Evolutionary conservation across 2,329 filamentous ascomycete species (phyloP), one percentile per base, ranked within the genome.

Genomic region (Ophiostoma australiae): DNA sequence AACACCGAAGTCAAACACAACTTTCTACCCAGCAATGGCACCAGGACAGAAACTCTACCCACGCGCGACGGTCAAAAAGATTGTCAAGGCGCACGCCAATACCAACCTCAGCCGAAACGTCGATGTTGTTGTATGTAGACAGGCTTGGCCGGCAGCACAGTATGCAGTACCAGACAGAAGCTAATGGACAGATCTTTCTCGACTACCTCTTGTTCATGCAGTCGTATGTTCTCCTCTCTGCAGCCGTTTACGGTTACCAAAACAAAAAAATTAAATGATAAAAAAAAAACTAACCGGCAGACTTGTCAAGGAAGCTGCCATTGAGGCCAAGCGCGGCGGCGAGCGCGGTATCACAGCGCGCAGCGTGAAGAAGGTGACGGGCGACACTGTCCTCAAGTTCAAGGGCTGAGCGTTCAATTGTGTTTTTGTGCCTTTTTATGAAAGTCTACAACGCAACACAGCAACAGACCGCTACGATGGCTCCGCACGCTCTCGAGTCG

Each of bases 71-170:
- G 84, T 97, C 76, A 95, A 93, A 80, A 94, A 93, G 80, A 94
- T 96, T 72, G 85, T 96, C 77, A 97, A 97, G 81, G 93, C 92
- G 23, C 93, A 97, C 79, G 91, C 92, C 10, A 90, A 91, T 74
- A 89, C 90, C 78, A 90, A 86, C 74, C 80, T 97, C 74, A 92
- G 90, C 82, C 95, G 93, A 80, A 94, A 95, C 80, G 91, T 89
- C 39, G 94, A 97, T 80, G 89, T 96, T 72, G 84, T 94, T 81
- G 92, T 96, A 81, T 72, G 86, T 76, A 3, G 37, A 66, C 17
- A n/a, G 5, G 1, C 20, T 11, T 2, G 6, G 17, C 5, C 20
- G 17, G 52, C 48, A n/a, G 48, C 17, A 6, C 15, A 31, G 27
- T 31, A 31, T 31, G 27, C 3, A 15, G 6, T 11, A 6, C 41